Evolutionary conservation across 352 stramenopile species (phyloP), one percentile per base, ranked within the genome.

Genomic region (Phytopythium cucurbitacearum): DNA sequence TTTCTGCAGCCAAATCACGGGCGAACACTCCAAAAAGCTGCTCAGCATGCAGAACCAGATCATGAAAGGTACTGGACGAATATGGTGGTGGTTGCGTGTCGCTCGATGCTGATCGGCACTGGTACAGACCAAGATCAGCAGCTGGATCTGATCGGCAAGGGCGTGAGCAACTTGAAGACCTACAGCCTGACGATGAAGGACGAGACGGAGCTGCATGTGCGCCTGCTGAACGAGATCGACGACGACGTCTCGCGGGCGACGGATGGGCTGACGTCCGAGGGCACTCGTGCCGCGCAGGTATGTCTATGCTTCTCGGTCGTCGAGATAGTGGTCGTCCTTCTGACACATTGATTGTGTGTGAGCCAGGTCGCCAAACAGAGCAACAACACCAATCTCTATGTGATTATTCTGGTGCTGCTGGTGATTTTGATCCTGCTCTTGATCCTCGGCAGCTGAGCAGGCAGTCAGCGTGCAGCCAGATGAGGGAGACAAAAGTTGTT

Each of bases 371-470:
- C 96, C 59, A 92, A 94, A 59, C 76, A 97, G 53, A 97, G 95
- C 72, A 91, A 96, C 66, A 96, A 97, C 65, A 96, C 97, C 58
- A 96, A 96, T 65, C 72, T 97, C 47, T 97, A 97, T 71, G 61
- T 97, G 39, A 91, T 85, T 57, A 97, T 97, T 68, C 61, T 94
- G 53, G 72, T 96, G 40, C 70, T 96, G 32, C 64, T 88, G 48
- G 69, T 85, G 53, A 91, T 96, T 57, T 77, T 97, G 58, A 83
- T 95, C 48, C 88, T 97, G 64, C 72, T 96, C 13, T 67, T 97
- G n/a, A 56, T 96, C 34, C 75, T 79, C 3, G 82, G 85, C 34
- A 76, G 79, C 46, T 81, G 64, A 65, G 45, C 28, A 35, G 21
- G 21, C 21, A 28, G 21, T 28, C 21, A 28, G 21, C 21, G 21